Conservation (phyloP, 768 basidiomycete species). For the Boletellus emodensis region DNA sequence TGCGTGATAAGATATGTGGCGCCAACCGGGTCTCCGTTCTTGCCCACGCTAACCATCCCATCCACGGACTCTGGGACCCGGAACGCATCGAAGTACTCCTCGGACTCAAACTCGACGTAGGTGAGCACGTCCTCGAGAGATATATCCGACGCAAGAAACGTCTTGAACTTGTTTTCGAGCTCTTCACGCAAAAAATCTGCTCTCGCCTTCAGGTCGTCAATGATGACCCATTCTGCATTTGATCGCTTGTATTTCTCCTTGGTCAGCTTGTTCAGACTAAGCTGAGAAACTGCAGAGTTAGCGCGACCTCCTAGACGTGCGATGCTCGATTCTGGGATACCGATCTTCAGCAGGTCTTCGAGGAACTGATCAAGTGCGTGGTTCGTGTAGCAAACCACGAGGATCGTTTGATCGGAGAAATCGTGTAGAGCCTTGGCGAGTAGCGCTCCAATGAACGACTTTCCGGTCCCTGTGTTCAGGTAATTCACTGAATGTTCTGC, state of each 20-base stretch:
- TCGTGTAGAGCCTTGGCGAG: conserved; percentile 59
- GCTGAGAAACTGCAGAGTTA: conserved; percentile 41
- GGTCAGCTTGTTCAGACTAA: conserved; percentile 42
- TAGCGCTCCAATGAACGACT: conserved; percentile 69
- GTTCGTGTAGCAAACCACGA: conserved; percentile 72
- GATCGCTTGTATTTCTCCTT: conserved; percentile 20
- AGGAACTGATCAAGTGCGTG: conserved; percentile 73
- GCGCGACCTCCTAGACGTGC: conserved; percentile 60
- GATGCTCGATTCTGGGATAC: conserved; percentile 50
- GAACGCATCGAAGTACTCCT: conserved; percentile 49
- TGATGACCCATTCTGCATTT: conserved; percentile 37
- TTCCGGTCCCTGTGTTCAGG: conserved; percentile 55
- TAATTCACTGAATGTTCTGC: background rate
- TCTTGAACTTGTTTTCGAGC: conserved; percentile 30
- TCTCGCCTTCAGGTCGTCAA: conserved; percentile 37
- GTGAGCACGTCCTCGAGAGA: conserved; percentile 33
- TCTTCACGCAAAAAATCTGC: conserved; percentile 1
- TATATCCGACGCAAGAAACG: conserved; percentile 23
- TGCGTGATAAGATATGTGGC: conserved; percentile 42
- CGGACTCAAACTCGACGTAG: conserved; percentile 44
- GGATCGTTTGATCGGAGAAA: conserved; percentile 44
- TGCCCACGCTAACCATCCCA: conserved; percentile 46
- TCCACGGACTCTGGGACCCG: conserved; percentile 36
- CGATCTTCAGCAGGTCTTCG: conserved; percentile 55
- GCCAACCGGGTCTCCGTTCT: conserved; percentile 34